Percentiles rank a stretch among this genome's conserved stretches.
Conservation (phyloP, 2,329 filamentous ascomycete species). For the Kalmusia sp. region DNA sequence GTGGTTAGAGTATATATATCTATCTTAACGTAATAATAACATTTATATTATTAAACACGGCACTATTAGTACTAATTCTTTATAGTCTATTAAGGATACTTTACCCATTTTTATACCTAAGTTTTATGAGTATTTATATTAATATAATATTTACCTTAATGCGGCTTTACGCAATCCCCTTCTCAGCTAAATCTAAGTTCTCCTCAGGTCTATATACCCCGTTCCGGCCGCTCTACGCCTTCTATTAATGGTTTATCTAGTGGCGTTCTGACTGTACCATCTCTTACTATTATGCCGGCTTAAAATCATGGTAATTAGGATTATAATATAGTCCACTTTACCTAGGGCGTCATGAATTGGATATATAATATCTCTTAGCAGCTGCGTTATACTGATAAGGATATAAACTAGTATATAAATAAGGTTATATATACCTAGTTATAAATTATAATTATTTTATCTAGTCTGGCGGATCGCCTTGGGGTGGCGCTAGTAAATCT, state of each 20-base stretch:
- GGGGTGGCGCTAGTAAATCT: no score
- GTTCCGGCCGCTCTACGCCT: no score
- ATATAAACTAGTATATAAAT: slow-evolving; percentile 2
- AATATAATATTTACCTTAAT: slow-evolving; percentile 9
- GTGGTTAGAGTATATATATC: no score
- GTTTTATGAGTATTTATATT: not conserved
- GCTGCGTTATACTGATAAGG: not conserved
- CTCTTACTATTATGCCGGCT: no score
- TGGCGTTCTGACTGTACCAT: not conserved
- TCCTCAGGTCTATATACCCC: no score
- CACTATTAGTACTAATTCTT: slow-evolving; percentile 17
- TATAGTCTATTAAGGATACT: slow-evolving; percentile 10
- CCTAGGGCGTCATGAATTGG: no score
- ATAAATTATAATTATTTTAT: no score
- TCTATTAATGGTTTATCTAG: slow-evolving; percentile 2
- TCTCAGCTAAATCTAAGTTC: no score
- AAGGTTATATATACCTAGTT: not conserved
- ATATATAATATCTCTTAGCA: slow-evolving; percentile 6
- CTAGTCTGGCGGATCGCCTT: no score
- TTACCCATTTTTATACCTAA: slow-evolving; percentile 10
- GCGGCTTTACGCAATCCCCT: slow-evolving; percentile 3
- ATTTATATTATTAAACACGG: slow-evolving; percentile 4
- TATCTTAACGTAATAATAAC: not conserved
- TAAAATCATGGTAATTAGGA: slow-evolving; percentile 11
- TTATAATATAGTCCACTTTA: slow-evolving; percentile 12